Evolutionary conservation across 1,284 basidiomycete species (phyloP).

Genomic region (Leucoagaricus sp.): DNA sequence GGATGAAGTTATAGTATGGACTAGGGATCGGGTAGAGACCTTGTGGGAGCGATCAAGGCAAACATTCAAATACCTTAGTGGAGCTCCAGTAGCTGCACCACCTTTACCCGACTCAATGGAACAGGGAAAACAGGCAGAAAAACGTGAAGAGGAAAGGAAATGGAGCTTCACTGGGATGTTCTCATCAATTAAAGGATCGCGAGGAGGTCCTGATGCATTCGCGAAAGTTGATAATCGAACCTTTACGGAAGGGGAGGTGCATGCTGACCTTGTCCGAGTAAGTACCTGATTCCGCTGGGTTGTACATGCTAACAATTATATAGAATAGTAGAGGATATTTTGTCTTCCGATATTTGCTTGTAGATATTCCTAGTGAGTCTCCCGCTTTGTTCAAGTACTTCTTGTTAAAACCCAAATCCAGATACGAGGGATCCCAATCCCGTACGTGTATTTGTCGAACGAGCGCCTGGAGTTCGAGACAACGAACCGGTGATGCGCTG

Average conservation of each 20-base stretch:
- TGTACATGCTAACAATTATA: slow-evolving; percentile 9
- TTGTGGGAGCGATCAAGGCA: slow-evolving; percentile 49
- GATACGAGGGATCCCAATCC: slow-evolving; percentile 65
- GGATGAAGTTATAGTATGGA: slow-evolving; percentile 51
- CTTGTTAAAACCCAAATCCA: slow-evolving; percentile 26
- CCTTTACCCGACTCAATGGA: slow-evolving; percentile 32
- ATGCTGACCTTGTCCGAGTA: slow-evolving; percentile 75
- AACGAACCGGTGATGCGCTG: slow-evolving; percentile 73
- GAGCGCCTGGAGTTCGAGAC: slow-evolving; percentile 63
- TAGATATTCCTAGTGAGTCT: slow-evolving; percentile 76
- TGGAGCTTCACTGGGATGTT: slow-evolving; percentile 70
- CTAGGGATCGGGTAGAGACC: slow-evolving; percentile 41
- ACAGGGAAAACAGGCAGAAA: slow-evolving; percentile 30
- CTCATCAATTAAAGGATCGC: slow-evolving; percentile 56
- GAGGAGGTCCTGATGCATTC: slow-evolving; percentile 31
- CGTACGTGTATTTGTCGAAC: slow-evolving; percentile 71
- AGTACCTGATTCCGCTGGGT: slow-evolving; percentile 26
- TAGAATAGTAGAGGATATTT: slow-evolving; percentile 79
- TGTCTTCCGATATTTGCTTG: slow-evolving; percentile 72
- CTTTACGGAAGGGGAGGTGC: slow-evolving; percentile 78
- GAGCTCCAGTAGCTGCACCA: slow-evolving; percentile 46
- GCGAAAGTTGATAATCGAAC: slow-evolving; percentile 39
- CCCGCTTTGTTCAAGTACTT: slow-evolving; percentile 9
- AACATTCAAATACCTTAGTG: slow-evolving; percentile 70
- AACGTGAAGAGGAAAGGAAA: slow-evolving; percentile 35